phyloP scores from a whole-genome alignment of 208 protist species.

The Wallacemonas sp. region DNA sequence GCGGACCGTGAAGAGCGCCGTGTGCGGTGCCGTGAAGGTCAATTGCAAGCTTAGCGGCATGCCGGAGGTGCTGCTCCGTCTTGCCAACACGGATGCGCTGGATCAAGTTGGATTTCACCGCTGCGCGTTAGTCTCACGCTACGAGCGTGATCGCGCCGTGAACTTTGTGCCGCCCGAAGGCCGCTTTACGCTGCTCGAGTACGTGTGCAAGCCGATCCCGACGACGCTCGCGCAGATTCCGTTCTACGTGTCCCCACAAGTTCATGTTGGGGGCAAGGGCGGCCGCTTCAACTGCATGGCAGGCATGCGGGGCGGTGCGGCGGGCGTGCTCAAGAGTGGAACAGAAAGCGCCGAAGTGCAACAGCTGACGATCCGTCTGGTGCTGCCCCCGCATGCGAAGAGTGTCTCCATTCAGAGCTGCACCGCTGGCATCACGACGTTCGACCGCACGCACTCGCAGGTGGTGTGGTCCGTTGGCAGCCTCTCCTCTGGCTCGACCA shows the following conservation, averaged over 20 bases:
- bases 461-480: constrained; percentile 86
- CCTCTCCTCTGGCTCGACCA: constrained; percentile 35
- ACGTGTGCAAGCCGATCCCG: constrained; percentile 59
- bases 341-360: constrained; percentile 59
- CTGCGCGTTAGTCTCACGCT: constrained; percentile 78
- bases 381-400: constrained; percentile 61
- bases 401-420: constrained; percentile 63
- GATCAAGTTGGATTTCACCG: constrained; percentile 88
- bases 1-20: constrained; percentile 46
- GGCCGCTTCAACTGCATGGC: constrained; percentile 91
- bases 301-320: constrained; percentile 45
- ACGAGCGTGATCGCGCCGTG: constrained; percentile 69
- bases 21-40: constrained; percentile 77
- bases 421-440: constrained; percentile 71
- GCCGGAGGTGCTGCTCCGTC: constrained; percentile 81
- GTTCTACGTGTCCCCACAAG: constrained; percentile 91
- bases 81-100: constrained; percentile 67
- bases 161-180: constrained; percentile 92
- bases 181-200: constrained; percentile 86
- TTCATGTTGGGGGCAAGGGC: constrained; percentile 60
- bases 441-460: constrained; percentile 55
- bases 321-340: constrained; percentile 23
- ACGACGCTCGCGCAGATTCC: constrained; percentile 41
- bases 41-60: constrained; percentile 90
- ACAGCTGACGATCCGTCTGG: constrained; percentile 68